Evolutionary conservation across 257 asterid species (phyloP), one percentile per base, ranked within the genome.

Genomic region (Haberlea rhodopensis): DNA sequence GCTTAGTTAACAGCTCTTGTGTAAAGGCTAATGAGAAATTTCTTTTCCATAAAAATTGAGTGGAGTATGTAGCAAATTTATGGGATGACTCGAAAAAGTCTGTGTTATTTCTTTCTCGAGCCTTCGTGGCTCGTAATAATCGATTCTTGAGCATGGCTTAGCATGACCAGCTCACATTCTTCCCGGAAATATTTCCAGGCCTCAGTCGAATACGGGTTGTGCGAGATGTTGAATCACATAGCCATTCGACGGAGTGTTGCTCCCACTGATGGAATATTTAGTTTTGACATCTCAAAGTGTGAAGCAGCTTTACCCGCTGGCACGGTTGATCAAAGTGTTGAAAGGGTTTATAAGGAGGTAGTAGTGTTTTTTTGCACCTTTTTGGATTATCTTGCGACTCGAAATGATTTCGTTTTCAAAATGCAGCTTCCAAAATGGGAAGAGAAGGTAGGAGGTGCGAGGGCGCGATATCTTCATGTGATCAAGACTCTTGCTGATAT

Each of bases 341-440:
- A 85, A 55, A 75, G 61, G 74, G 68, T 89, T 16, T 81, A 85
- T 66, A 55, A 75, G 68, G 83, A 89, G 97, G 99, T 92, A n/a
- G n/a, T n/a, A 75, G 26, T 5, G 21, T 29, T 65, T 26, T 20
- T 24, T 11, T 24, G 46, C 31, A 5, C 25, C n/a, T 63, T 71
- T 54, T 9, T 37, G 20, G n/a, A 27, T 20, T 26, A 20, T 29
- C 56, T 24, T 3, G 16, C 63, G 52, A n/a, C 52, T 0, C 7
- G 24, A 60, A 28, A 21, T 43, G 27, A 13, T 11, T 54, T 32
- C 52, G 34, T 55, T 65, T 70, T 62, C 61, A 32, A n/a, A 37
- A n/a, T 37, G 11, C 67, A 91, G 96, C 75, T 88, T 72, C 98
- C 96, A 22, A 63, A 72, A 66, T 91, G 96, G 96, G 85, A 76